A percentile compares a stretch with the other conserved stretches of the same genome.
Evolutionary conservation across 176 grass and related monocot species (phyloP).

Genomic region (Aegilops speltoides): DNA sequence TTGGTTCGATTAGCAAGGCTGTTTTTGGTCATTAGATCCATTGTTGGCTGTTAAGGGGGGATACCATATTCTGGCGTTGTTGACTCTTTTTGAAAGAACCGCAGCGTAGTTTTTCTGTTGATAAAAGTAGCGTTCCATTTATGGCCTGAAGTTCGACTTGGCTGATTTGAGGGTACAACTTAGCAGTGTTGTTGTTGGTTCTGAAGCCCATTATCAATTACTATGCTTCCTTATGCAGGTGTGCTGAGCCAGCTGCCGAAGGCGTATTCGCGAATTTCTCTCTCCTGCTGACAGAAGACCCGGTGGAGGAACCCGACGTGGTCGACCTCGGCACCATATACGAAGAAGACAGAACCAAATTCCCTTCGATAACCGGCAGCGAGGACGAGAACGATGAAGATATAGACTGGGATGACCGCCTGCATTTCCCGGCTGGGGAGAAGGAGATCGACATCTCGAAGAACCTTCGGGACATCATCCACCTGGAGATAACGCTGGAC

Average conservation of each 20-base stretch:
- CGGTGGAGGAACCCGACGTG: conserved; percentile 59
- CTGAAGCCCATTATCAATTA: neutral
- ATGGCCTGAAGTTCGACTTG: neutral
- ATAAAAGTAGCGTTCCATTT: no score
- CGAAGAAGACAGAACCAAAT: conserved; percentile 38
- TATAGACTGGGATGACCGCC: conserved; percentile 71
- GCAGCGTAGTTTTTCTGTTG: no score
- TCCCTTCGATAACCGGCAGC: neutral
- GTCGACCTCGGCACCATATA: conserved; percentile 44
- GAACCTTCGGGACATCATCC: conserved; percentile 71
- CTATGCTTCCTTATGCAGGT: conserved; percentile 41
- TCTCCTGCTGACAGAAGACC: conserved; percentile 62
- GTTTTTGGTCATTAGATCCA: no score
- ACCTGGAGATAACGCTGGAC: conserved; percentile 56
- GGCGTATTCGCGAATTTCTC: conserved; percentile 74
- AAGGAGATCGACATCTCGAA: conserved; percentile 87
- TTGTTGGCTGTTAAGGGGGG: no score
- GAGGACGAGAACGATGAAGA: conserved; percentile 44
- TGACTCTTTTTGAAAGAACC: no score
- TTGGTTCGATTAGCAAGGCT: no score
- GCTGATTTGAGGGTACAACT: neutral
- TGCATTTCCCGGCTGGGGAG: conserved; percentile 62
- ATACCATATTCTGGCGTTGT: no score
- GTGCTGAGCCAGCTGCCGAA: conserved; percentile 58
- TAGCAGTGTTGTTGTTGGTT: neutral